Evolutionary conservation across 1,139 yeast species (phyloP).

Genomic region (Debaryomycetaceae sp.): DNA sequence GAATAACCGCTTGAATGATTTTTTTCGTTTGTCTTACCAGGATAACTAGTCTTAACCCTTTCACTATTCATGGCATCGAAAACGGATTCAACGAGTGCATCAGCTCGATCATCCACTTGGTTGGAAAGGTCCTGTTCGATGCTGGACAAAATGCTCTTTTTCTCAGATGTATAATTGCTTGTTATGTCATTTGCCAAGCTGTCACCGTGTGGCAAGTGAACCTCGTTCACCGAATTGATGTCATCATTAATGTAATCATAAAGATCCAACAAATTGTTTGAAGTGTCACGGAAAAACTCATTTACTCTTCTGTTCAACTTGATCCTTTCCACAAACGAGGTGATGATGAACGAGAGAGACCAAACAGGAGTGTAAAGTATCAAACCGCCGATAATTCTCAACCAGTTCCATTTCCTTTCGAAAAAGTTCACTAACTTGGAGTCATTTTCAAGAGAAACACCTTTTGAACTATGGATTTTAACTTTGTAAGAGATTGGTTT

Average conservation of each 20-base stretch:
- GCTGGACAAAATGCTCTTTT: constrained; percentile 8
- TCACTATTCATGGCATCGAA: constrained; percentile 50
- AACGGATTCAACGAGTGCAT: constrained; percentile 56
- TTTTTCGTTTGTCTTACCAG: constrained; percentile 10
- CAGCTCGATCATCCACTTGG: constrained; percentile 51
- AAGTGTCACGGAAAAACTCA: constrained; percentile 25
- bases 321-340: constrained; percentile 40
- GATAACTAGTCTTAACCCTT: constrained; percentile 17
- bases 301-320: constrained; percentile 31
- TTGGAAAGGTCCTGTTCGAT: constrained; percentile 16
- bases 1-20: constrained; percentile 1
- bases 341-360: constrained; percentile 44
- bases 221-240: constrained; percentile 2
- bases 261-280: constrained; percentile 29
- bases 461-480: neutral
- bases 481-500: constrained; percentile 20
- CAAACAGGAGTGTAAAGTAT: constrained; percentile 53
- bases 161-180: neutral
- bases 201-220: constrained; percentile 5
- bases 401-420: constrained; percentile 44
- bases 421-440: constrained; percentile 10
- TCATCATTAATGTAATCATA: constrained; percentile 17
- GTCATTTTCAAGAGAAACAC: neutral
- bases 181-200: constrained; percentile 1
- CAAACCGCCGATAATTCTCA: constrained; percentile 37